Percentiles rank a stretch among this genome's conserved stretches.
phyloP scores from a whole-genome alignment of 768 basidiomycete species.

The Amanita phalloides region DNA sequence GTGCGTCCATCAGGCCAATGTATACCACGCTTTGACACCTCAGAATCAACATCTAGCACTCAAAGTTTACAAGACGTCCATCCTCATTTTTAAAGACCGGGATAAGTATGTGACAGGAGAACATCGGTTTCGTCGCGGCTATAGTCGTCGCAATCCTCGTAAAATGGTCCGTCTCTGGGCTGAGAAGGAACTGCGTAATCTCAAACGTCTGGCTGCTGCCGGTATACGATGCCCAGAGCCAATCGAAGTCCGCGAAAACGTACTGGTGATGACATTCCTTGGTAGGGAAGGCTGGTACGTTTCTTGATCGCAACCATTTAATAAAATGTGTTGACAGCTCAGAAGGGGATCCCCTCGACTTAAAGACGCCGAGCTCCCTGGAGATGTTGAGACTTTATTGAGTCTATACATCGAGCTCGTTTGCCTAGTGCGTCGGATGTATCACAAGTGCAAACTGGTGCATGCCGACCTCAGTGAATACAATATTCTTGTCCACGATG shows the following conservation, averaged over 20 bases:
- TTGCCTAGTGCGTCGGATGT: conserved; percentile 73
- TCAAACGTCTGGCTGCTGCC: conserved; percentile 74
- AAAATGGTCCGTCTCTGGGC: conserved; percentile 99
- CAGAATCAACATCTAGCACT: conserved; percentile 64
- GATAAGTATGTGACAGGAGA: conserved; percentile 95
- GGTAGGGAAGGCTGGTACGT: conserved; percentile 71
- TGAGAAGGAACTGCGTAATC: conserved; percentile 97
- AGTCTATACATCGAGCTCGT: conserved; percentile 75
- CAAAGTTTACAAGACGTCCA: conserved; percentile 98
- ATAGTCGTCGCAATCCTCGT: conserved; percentile 82
- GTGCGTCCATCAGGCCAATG: conserved; percentile 63
- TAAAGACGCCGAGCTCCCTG: conserved; percentile 66
- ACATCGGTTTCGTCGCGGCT: conserved; percentile 87
- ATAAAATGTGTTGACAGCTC: not conserved
- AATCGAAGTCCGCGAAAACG: conserved; percentile 90
- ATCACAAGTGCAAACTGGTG: conserved; percentile 84
- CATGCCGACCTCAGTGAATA: conserved; percentile 98
- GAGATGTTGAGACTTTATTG: conserved; percentile 14
- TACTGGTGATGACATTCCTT: conserved; percentile 91
- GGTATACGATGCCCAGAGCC: conserved; percentile 85
- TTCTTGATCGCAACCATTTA: conserved; percentile 5
- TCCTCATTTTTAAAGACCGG: conserved; percentile 95
- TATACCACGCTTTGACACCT: conserved; percentile 77
- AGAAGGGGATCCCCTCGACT: conserved; percentile 84
- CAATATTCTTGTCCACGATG: conserved; percentile 84